These are phyloP conservation scores for Amphicarpaea edgeworthii DNA, from an alignment of 306 rosid species.

Conservation along the genomic window DNA sequence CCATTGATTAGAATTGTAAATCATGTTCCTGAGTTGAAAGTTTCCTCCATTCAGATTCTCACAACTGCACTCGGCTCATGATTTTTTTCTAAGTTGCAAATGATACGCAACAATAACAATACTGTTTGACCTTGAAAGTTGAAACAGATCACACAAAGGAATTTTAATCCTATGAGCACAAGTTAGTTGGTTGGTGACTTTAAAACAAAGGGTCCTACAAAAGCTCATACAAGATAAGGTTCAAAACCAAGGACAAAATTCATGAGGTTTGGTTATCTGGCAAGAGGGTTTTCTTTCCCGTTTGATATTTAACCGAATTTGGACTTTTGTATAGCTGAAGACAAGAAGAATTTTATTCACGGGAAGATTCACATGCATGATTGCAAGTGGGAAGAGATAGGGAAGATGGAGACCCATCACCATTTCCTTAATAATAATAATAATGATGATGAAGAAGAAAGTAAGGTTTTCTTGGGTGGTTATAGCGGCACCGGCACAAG, in stretches of 20 bases:
- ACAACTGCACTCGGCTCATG: slow-evolving; percentile 10
- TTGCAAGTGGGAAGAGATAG: slow-evolving; percentile 60
- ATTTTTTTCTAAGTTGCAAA: slow-evolving; percentile 21
- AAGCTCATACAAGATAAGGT: slow-evolving; percentile 37
- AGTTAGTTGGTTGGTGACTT: too few species aligned
- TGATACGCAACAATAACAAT: slow-evolving; percentile 28
- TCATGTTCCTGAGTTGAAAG: slow-evolving; percentile 4
- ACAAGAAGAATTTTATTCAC: slow-evolving; percentile 53
- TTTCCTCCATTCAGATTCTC: slow-evolving; percentile 36
- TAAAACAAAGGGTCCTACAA: slow-evolving; percentile 8
- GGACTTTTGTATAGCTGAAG: slow-evolving; percentile 71
- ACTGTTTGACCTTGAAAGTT: not conserved
- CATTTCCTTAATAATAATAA: slow-evolving; percentile 30
- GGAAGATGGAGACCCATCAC: slow-evolving; percentile 55
- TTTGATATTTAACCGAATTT: slow-evolving; percentile 50
- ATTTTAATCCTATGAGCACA: slow-evolving; percentile 15
- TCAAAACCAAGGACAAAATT: slow-evolving; percentile 41
- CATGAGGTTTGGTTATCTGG: slow-evolving; percentile 36
- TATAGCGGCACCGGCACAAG: not conserved
- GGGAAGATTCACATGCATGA: slow-evolving; percentile 59
- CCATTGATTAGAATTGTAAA: slow-evolving; percentile 36
- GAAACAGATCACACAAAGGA: not conserved
- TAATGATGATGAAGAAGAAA: slow-evolving; percentile 16
- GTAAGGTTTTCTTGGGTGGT: slow-evolving; percentile 34
- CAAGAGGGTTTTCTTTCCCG: slow-evolving; percentile 24